Conservation (phyloP, 495 filamentous ascomycete genomes). For the Cryomyces minteri region DNA sequence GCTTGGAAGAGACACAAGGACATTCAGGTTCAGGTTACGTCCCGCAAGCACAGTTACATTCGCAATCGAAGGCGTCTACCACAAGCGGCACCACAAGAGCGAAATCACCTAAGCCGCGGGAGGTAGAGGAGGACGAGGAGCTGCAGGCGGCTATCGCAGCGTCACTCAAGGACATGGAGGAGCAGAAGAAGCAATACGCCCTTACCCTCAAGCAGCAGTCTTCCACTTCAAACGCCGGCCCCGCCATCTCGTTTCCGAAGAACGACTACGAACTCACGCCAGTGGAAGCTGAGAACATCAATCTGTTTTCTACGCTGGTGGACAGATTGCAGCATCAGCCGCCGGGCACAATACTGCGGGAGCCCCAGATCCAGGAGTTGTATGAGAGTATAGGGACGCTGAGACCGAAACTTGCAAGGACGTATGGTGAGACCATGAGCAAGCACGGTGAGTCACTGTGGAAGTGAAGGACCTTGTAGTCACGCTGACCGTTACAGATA, state of each 20-base stretch:
- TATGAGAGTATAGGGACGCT: slow-evolving; percentile 91
- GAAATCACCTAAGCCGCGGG: slow-evolving; percentile 22
- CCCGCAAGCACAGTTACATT: slow-evolving; percentile 33
- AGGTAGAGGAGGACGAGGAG: slow-evolving; percentile 80
- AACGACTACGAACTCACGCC: slow-evolving; percentile 90
- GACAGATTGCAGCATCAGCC: slow-evolving; percentile 91
- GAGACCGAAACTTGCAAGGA: slow-evolving; percentile 83
- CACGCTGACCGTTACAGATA: slow-evolving; percentile 35
- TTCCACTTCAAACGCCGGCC: slow-evolving; percentile 27
- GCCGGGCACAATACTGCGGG: slow-evolving; percentile 81
- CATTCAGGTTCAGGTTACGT: slow-evolving; percentile 47
- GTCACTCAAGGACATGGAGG: slow-evolving; percentile 93
- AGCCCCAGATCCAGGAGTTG: slow-evolving; percentile 93
- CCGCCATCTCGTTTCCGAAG: slow-evolving; percentile 20
- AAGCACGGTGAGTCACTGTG: slow-evolving; percentile 60
- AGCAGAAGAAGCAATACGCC: slow-evolving; percentile 84
- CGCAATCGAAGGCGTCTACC: slow-evolving; percentile 19
- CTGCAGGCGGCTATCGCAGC: slow-evolving; percentile 92
- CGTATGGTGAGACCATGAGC: slow-evolving; percentile 98
- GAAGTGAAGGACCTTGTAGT: not conserved
- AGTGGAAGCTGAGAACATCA: slow-evolving; percentile 93
- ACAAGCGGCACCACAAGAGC: slow-evolving; percentile 21
- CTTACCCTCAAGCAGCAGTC: slow-evolving; percentile 60
- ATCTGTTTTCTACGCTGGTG: slow-evolving; percentile 85
- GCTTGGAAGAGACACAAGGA: slow-evolving; percentile 74